phyloP scores from a whole-genome alignment of 202 grass and related monocot genomes.

The Saccharum hybrid region DNA sequence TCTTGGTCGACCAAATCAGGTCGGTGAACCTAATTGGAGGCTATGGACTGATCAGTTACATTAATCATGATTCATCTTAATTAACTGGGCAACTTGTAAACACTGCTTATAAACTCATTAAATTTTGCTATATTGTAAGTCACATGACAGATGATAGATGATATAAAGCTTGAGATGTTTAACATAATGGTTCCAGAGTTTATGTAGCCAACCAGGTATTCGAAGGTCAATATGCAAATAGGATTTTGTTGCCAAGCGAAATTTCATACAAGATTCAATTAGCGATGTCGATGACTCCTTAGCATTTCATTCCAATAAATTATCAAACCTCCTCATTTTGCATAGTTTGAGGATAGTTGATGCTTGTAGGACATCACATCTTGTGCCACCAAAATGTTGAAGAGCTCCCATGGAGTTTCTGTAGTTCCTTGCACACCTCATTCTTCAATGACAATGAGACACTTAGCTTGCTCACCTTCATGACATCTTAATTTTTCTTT shows the following conservation, averaged over 20 bases:
- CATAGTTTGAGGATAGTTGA: not conserved
- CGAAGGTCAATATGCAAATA: not conserved
- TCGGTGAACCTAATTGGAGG: not conserved
- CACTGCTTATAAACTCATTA: not conserved
- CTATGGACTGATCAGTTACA: accelerated
- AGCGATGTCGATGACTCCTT: not conserved
- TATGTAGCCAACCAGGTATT: not conserved
- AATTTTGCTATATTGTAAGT: not conserved
- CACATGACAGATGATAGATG: not conserved
- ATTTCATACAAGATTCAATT: not conserved
- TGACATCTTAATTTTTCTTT: not conserved
- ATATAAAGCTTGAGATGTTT: not conserved
- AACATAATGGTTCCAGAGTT: not conserved
- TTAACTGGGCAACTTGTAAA: not conserved
- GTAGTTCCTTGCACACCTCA: not conserved
- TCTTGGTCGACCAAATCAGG: not conserved
- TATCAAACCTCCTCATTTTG: not conserved
- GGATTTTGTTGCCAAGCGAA: not conserved
- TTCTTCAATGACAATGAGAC: not conserved
- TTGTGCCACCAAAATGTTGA: not conserved
- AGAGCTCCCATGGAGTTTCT: not conserved
- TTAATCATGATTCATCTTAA: not conserved
- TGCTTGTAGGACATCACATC: not conserved
- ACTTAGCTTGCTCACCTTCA: not conserved
- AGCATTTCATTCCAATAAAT: not conserved